Base-by-base conservation (phyloP, 2,329 filamentous ascomycete genomes). In the Fusarium udum region DNA sequence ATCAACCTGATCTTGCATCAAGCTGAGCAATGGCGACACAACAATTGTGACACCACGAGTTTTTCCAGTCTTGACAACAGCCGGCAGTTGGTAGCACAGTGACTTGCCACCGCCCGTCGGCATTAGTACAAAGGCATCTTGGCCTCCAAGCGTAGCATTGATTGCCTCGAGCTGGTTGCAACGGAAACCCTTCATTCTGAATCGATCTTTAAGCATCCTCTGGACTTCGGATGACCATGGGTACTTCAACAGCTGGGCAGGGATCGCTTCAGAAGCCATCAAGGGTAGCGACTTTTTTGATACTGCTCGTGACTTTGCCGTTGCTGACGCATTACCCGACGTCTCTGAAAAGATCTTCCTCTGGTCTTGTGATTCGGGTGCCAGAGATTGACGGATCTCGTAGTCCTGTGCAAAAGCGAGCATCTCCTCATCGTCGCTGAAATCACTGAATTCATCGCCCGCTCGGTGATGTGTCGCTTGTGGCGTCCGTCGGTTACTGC, bases 61-160 rank as follows among this genome's bases (percentile, higher is more conserved):
- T 77, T 89, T 92, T 48, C 96, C 96, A 51, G 90, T 92, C 53
- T 87, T 89, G 37, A 99, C 87, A 26, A 98, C 89, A 5, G 96
- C 94, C 20, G 96, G 97, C 18, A 99, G 85, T 81, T 99, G 97
- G 80, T 99, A 99, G 81, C 96, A 98, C 4, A 99, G 86, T 3
- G 95, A 98, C 80, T 99, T 99, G 46, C 96, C 96, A 68, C 96
- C 96, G 60, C 96, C 96, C 1, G 96, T 99, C 6, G 97, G 96
- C 96, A 99, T 99, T 43, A 99, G 86, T 22, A 99, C 93, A 80
- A 99, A 99, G 1, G 93, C 92, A 82, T 99, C 95, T 72, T 95
- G 91, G 7, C 95, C 96, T 36, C 85, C 87, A 51, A 99, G 85
- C 0, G 96, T 98, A 3, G 95, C 92, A 81, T 99, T 98, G 81